These are phyloP conservation scores for Hortiboletus campestris DNA, from an alignment of 768 basidiomycete genomes.

Conservation along the genomic window DNA sequence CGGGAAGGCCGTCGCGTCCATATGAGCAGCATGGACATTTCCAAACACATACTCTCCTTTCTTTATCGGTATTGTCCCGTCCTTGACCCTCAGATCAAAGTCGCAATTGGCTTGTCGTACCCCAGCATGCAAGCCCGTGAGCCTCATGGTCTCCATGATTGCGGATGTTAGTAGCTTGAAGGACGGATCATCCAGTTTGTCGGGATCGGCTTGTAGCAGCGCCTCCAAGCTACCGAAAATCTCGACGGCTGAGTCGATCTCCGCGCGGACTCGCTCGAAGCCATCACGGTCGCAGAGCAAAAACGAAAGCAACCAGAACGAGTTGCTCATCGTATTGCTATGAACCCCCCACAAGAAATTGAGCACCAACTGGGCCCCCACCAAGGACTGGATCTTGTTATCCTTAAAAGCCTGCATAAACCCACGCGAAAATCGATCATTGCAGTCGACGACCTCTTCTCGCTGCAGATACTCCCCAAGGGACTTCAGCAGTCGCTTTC, in stretches of 20 bases:
- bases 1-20: conserved; percentile 12
- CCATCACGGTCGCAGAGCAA: conserved; percentile 44
- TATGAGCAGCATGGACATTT: conserved; percentile 19
- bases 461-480: conserved; percentile 15
- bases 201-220: conserved; percentile 11
- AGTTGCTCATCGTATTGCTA: conserved; percentile 21
- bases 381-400: conserved; percentile 15
- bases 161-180: conserved; percentile 25
- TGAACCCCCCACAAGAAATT: conserved; percentile 23
- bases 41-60: conserved; percentile 21
- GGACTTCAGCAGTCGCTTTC: conserved; percentile 3
- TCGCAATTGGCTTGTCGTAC: conserved; percentile 17
- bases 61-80: conserved; percentile 12
- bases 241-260: conserved; percentile 38
- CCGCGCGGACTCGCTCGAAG: conserved; percentile 43
- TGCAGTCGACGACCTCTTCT: conserved; percentile 2
- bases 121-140: conserved; percentile 17
- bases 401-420: conserved; percentile 20
- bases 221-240: conserved; percentile 11
- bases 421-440: conserved; percentile 3
- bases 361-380: conserved; percentile 19
- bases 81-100: conserved; percentile 12
- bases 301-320: conserved; percentile 18
- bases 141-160: conserved; percentile 27
- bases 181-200: conserved; percentile 15